A percentile compares a stretch with the other conserved stretches of the same genome.
Evolutionary conservation across 257 asterid genomes (phyloP).

Genomic region (Solanum boliviense): DNA sequence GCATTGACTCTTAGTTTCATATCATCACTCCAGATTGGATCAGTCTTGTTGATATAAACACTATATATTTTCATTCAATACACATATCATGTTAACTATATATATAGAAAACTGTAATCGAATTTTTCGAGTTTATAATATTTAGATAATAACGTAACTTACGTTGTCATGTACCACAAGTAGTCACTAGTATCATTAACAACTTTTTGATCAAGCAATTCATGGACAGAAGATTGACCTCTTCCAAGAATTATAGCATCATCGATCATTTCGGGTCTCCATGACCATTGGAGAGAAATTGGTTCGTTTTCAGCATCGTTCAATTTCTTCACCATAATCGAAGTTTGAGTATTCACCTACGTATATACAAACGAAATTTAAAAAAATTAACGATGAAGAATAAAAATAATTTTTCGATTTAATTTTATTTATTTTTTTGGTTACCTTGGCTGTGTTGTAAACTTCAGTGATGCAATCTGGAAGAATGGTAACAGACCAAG

Average conservation of each 20-base stretch:
- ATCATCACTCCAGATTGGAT: slow-evolving; percentile 30
- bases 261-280: slow-evolving; percentile 31
- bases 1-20: slow-evolving; percentile 40
- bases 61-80: slow-evolving; percentile 13
- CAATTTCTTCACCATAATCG: slow-evolving; percentile 25
- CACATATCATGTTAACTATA: neutral
- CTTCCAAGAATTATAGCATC: slow-evolving; percentile 22
- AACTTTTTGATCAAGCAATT: slow-evolving; percentile 40
- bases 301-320: slow-evolving; percentile 27
- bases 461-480: slow-evolving; percentile 59
- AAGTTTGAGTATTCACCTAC: slow-evolving; percentile 59
- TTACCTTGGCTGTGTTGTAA: slow-evolving; percentile 68
- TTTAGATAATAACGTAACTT: neutral
- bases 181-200: slow-evolving; percentile 46
- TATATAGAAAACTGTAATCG: neutral
- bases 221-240: slow-evolving; percentile 15
- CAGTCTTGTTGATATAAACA: slow-evolving; percentile 23
- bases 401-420: neutral
- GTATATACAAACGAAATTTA: neutral
- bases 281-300: slow-evolving; percentile 34
- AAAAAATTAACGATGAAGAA: neutral
- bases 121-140: neutral
- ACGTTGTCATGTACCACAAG: slow-evolving; percentile 90
- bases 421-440: neutral
- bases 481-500: slow-evolving; percentile 82